These are phyloP conservation scores for Candida coleopterorum DNA, from an alignment of 805 yeast species.

Conservation along the genomic window DNA sequence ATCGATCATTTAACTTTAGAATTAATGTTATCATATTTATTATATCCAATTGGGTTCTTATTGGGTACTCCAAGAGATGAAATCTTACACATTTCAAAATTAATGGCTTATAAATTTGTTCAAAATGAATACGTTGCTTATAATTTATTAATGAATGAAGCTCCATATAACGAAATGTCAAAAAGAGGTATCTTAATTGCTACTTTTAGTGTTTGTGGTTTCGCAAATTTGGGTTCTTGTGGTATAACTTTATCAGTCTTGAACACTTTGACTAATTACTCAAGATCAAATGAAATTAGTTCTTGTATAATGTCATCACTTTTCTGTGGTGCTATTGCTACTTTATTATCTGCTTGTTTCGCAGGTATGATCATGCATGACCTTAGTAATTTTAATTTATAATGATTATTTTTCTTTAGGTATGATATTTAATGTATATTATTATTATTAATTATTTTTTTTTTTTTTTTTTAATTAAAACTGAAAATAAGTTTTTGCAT, in stretches of 20 bases:
- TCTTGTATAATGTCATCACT: conserved; percentile 44
- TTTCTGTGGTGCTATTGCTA: conserved; percentile 48
- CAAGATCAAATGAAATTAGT: conserved; percentile 44
- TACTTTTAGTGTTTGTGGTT: conserved; percentile 60
- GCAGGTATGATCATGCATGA: conserved; percentile 63
- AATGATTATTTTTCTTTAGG: no score
- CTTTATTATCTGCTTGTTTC: conserved; percentile 52
- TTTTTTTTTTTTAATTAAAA: no score
- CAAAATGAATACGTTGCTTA: conserved; percentile 62
- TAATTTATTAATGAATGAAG: conserved; percentile 33
- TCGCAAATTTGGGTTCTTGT: conserved; percentile 57
- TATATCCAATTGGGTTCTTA: conserved; percentile 58
- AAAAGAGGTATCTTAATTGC: conserved; percentile 51
- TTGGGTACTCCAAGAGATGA: conserved; percentile 53
- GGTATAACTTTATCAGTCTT: conserved; percentile 61
- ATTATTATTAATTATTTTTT: no score
- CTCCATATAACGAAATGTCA: conserved; percentile 44
- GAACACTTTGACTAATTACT: conserved; percentile 49
- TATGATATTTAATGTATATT: no score
- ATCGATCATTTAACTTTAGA: conserved; percentile 48
- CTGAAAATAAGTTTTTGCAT: no score
- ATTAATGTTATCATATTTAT: conserved; percentile 51
- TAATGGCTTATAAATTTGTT: conserved; percentile 53
- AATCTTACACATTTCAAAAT: conserved; percentile 44
- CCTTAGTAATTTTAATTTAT: conserved; percentile 21